Percentiles rank a stretch among this genome's conserved stretches.
phyloP scores from a whole-genome alignment of 345 rosid genomes.

The Ceriops decandra region DNA sequence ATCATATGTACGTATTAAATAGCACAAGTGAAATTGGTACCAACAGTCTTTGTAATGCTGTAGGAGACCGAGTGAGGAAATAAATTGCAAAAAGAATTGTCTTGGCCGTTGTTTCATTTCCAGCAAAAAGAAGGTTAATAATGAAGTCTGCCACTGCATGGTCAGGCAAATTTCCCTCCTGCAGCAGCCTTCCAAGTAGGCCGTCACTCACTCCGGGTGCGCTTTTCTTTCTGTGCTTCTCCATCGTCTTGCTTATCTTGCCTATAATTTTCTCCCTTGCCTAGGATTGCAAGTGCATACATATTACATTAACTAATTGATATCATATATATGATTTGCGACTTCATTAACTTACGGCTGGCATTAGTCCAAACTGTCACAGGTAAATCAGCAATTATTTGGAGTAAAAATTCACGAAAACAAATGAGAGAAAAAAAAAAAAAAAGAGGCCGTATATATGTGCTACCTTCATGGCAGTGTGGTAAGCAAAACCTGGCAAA shows the following conservation, averaged over 20 bases:
- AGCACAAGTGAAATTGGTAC: constrained; percentile 23
- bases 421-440: neutral
- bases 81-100: constrained; percentile 79
- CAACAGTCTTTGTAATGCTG: constrained; percentile 54
- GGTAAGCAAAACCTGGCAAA: constrained; percentile 71
- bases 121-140: constrained; percentile 81
- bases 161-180: constrained; percentile 65
- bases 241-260: constrained; percentile 53
- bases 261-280: constrained; percentile 64
- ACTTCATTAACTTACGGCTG: no score
- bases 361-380: no score
- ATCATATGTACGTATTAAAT: no score
- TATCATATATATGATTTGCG: no score
- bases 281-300: constrained; percentile 13
- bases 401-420: neutral
- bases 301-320: no score
- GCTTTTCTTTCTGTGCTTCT: constrained; percentile 30
- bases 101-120: constrained; percentile 84
- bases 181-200: constrained; percentile 59
- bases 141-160: constrained; percentile 71
- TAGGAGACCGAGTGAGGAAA: constrained; percentile 68
- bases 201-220: constrained; percentile 36
- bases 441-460: no score
- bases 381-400: no score
- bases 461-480: constrained; percentile 68